These are phyloP conservation scores for Aspergillus pseudoterreus DNA, from an alignment of 2,329 filamentous ascomycete genomes.

Conservation along the genomic window DNA sequence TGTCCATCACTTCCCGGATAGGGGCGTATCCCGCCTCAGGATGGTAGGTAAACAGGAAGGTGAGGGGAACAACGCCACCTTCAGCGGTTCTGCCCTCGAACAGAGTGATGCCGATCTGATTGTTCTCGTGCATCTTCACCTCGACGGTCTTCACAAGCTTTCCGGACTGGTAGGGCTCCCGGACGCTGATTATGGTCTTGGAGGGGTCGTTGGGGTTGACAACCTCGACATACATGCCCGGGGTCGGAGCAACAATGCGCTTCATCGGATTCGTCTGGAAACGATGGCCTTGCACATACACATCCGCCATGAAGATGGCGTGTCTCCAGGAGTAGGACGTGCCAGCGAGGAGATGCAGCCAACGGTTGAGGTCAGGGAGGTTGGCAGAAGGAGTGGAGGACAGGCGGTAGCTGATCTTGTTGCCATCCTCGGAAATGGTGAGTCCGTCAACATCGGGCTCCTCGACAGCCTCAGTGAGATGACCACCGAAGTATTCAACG, in stretches of 20 bases:
- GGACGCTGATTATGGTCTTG: conserved; percentile 81
- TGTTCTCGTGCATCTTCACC: conserved; percentile 68
- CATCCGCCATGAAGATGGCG: conserved; percentile 87
- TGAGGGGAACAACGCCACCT: conserved; percentile 74
- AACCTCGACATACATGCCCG: conserved; percentile 88
- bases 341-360: conserved; percentile 85
- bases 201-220: conserved; percentile 72
- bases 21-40: conserved; percentile 97
- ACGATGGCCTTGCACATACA: conserved; percentile 90
- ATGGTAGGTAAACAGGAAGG: conserved; percentile 86
- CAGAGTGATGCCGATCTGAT: conserved; percentile 82
- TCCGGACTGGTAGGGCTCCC: conserved; percentile 80
- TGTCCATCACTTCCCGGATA: conserved; percentile 93
- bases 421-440: conserved; percentile 71
- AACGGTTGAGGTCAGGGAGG: conserved; percentile 75
- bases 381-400: conserved; percentile 69
- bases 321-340: conserved; percentile 87
- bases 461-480: conserved; percentile 65
- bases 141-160: conserved; percentile 87
- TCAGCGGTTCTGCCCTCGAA: conserved; percentile 90
- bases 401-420: conserved; percentile 81
- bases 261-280: conserved; percentile 97
- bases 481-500: conserved; percentile 93
- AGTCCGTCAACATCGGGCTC: conserved; percentile 81
- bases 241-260: conserved; percentile 80